Evolutionary conservation across 352 stramenopile genomes (phyloP).

Genomic region (Globisporangium viniferum): DNA sequence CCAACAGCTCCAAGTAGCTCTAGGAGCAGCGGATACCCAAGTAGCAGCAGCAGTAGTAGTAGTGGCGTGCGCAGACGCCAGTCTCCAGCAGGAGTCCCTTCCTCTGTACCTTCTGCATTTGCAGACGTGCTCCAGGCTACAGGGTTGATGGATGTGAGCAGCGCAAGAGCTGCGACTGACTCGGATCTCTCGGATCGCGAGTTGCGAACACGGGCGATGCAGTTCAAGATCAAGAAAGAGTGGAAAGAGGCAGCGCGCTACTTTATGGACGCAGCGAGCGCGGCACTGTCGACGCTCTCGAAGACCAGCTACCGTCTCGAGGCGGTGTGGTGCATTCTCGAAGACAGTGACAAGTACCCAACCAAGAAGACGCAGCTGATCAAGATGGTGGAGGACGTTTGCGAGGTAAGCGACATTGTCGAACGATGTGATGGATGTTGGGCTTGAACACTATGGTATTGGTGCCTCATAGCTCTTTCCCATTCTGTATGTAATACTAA

Average conservation of each 20-base stretch:
- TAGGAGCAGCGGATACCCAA: neutral
- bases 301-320: slow-evolving; percentile 59
- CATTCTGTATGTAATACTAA: neutral
- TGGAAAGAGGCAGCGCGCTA: slow-evolving; percentile 52
- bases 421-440: neutral
- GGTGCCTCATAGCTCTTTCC: neutral
- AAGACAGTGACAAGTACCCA: slow-evolving; percentile 42
- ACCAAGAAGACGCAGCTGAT: slow-evolving; percentile 35
- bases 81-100: neutral
- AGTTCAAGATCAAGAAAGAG: slow-evolving; percentile 68
- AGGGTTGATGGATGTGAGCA: slow-evolving; percentile 5
- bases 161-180: slow-evolving; percentile 13
- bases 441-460: neutral
- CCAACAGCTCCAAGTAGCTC: neutral
- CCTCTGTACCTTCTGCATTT: slow-evolving; percentile 1
- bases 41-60: neutral
- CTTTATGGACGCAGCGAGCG: slow-evolving; percentile 51
- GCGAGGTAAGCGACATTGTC: slow-evolving; percentile 28
- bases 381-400: slow-evolving; percentile 43
- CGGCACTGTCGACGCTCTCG: slow-evolving; percentile 32
- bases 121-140: slow-evolving; percentile 15
- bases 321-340: slow-evolving; percentile 62
- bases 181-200: slow-evolving; percentile 38
- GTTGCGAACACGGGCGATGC: slow-evolving; percentile 55
- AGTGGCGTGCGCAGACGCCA: slow-evolving; percentile 3